Percentiles rank a stretch among this genome's conserved stretches.
These are phyloP conservation scores for Candida palmyrensis DNA, from an alignment of 805 yeast species.

Conservation along the genomic window DNA sequence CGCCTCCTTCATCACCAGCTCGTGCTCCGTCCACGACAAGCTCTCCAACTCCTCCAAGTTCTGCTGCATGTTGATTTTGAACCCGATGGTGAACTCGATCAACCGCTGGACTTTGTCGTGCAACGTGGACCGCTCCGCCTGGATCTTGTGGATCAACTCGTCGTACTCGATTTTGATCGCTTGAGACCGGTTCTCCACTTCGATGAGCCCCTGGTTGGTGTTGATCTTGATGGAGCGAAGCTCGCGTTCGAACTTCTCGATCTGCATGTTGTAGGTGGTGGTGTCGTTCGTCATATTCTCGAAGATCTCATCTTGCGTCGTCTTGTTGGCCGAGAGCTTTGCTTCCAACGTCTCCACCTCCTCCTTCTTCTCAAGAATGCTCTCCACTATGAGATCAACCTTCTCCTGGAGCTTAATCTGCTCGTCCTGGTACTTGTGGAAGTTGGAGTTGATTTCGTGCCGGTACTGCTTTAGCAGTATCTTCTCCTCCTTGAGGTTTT, in stretches of 20 bases:
- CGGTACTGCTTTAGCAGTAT: constrained; percentile 26
- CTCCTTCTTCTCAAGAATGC: constrained; percentile 53
- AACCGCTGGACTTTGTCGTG: constrained; percentile 51
- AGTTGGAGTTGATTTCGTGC: constrained; percentile 34
- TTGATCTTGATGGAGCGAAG: constrained; percentile 43
- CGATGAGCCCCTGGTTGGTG: constrained; percentile 45
- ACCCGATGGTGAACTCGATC: constrained; percentile 55
- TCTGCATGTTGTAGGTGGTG: constrained; percentile 53
- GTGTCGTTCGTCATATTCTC: constrained; percentile 51
- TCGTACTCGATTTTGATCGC: constrained; percentile 49
- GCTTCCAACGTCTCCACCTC: constrained; percentile 54
- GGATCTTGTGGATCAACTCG: constrained; percentile 42
- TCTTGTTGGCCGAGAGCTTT: constrained; percentile 45
- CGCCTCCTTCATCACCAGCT: constrained; percentile 6
- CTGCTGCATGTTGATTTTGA: constrained; percentile 64
- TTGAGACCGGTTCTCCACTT: constrained; percentile 42
- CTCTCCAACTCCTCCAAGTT: constrained; percentile 56
- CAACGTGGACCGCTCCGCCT: constrained; percentile 42
- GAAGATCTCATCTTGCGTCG: constrained; percentile 50
- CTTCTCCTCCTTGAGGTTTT: constrained; percentile 34
- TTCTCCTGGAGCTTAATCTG: constrained; percentile 52
- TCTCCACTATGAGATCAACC: constrained; percentile 51
- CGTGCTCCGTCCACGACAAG: constrained; percentile 37
- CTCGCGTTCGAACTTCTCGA: constrained; percentile 59
- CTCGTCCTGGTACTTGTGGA: constrained; percentile 52